These are phyloP conservation scores for Mucuna pruriens DNA, from an alignment of 306 rosid genomes.

Conservation along the genomic window DNA sequence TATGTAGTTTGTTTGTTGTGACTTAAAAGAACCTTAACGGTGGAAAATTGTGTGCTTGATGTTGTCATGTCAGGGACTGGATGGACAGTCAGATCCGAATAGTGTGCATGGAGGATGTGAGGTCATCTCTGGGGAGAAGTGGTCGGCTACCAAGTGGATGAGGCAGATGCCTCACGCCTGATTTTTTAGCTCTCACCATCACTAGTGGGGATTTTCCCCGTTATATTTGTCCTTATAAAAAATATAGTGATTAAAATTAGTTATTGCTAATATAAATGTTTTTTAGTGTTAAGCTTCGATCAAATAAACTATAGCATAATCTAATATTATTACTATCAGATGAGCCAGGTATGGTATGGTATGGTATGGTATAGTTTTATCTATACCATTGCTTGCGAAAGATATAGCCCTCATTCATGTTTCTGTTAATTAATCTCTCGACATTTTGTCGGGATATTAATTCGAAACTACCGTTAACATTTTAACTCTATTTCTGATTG, in stretches of 20 bases:
- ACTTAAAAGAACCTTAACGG: neutral
- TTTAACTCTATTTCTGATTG: neutral
- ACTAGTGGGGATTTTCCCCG: constrained; percentile 6
- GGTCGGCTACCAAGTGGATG: constrained; percentile 68
- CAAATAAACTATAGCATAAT: constrained; percentile 15
- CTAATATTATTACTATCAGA: constrained; percentile 1
- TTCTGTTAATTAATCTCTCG: neutral
- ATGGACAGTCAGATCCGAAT: constrained; percentile 51
- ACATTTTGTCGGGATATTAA: constrained; percentile 13
- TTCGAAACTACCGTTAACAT: neutral
- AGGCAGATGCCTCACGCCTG: constrained; percentile 44
- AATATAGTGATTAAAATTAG: constrained; percentile 21
- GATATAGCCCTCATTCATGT: neutral
- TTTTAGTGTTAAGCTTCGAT: neutral
- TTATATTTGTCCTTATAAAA: constrained; percentile 2
- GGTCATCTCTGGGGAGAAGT: constrained; percentile 57
- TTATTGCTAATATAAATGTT: constrained; percentile 28
- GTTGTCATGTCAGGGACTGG: constrained; percentile 54
- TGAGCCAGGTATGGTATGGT: constrained; percentile 1
- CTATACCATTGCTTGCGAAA: neutral
- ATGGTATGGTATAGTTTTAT: constrained; percentile 9
- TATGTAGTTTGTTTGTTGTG: neutral
- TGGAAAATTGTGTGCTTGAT: constrained; percentile 11
- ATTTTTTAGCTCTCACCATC: constrained; percentile 26
- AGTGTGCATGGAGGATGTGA: constrained; percentile 65